Base-by-base conservation (phyloP, 495 filamentous ascomycete species). In the Hypoxylon rickii region DNA sequence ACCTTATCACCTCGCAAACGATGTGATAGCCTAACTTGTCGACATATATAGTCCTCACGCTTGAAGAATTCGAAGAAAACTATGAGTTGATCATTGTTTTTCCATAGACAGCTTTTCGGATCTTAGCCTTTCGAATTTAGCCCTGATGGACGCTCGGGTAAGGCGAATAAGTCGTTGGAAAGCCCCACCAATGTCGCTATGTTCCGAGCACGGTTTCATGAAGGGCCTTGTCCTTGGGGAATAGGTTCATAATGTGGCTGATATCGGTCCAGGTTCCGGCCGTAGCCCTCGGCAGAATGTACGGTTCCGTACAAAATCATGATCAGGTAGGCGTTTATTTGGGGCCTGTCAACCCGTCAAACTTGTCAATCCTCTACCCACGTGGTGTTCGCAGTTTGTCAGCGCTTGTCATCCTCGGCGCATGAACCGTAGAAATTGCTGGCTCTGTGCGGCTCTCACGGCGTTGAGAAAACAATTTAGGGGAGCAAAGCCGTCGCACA, bases 1-100 rank as follows among this genome's bases (percentile, higher is more conserved):
- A 59, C 55, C 44, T 45, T 55, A 55, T 59, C 61, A 64, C 59
- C 45, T 64, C 46, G 17, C 44, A 43, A 39, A 55, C 51, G 37
- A 59, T 48, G 61, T 63, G 60, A 63, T 48, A 24, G 32, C 40
- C 40, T 16, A 43, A 21, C 37, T 53, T 52, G 21, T 48, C n/a
- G 48, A 49, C 38, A 26, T 38, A n/a, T n/a, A n/a, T n/a, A n/a
- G 51, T 45, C 12, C 17, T 38, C 20, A 44, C 42, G 32, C 36
- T 17, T 22, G n/a, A 48, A 46, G 21, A 46, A 32, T 19, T 10
- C 4, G 11, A 44, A 44, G 47, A 48, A 47, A 44, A 22, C 37
- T 15, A 41, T 7, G n/a, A 47, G 48, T 21, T 16, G 10, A 13
- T 39, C 13, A 15, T 36, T 10, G 24, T 49, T 18, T 19, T 19